phyloP scores from a whole-genome alignment of 176 grass and related monocot genomes.

The maize (Zea mays) region Zm-B73-REFERENCE-NAM-5.0 NC_050101.1:25502501-25503000 shows the following conservation, averaged over 20 bases:
- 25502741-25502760: background rate
- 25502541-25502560: background rate
- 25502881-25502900: background rate
- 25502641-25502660: background rate
- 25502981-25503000: background rate
- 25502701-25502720: background rate
- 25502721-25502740: background rate
- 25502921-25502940: conserved; percentile 22
- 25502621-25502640: background rate
- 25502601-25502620: background rate
- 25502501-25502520: background rate
- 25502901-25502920: background rate
- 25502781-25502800: conserved; percentile 38
- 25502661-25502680: too few relatives aligned
- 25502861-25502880: background rate
- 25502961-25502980: background rate
- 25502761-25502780: background rate
- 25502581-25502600: background rate
- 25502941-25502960: conserved; percentile 1
- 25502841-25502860: background rate
- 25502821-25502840: background rate
- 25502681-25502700: background rate
- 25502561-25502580: conserved; percentile 21
- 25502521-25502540: background rate
- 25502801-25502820: conserved; percentile 24